A percentile compares a stretch with the other conserved stretches of the same genome.
Conservation (phyloP, 176 grass and related monocot species). For the Poa pratensis region DNA sequence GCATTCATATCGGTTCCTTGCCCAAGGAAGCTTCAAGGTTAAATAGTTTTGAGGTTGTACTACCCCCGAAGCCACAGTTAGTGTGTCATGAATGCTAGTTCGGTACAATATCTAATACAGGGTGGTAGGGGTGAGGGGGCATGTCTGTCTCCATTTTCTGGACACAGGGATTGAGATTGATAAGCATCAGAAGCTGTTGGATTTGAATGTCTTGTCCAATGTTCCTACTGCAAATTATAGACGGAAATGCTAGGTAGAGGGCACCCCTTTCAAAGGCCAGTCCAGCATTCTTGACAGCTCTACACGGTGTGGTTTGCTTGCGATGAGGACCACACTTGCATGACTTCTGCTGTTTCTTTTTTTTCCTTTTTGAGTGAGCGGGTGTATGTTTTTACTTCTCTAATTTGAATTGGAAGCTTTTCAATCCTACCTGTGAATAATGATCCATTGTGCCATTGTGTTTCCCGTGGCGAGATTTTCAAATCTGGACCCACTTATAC, state of each 20-base stretch:
- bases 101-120: constrained; percentile 24
- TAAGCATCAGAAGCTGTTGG: background rate
- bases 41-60: background rate
- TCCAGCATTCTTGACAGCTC: background rate
- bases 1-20: background rate
- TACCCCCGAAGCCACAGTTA: background rate
- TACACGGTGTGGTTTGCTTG: background rate
- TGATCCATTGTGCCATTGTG: background rate
- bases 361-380: background rate
- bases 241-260: background rate
- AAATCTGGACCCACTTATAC: background rate
- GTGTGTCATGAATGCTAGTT: constrained; percentile 27
- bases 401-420: background rate
- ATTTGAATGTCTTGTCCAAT: constrained; percentile 15
- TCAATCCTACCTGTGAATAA: background rate
- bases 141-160: constrained; percentile 20
- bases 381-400: constrained; percentile 1
- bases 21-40: background rate
- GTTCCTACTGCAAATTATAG: background rate
- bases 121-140: background rate
- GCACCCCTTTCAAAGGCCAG: background rate
- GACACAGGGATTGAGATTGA: background rate
- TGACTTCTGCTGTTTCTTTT: background rate
- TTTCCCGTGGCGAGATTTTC: background rate
- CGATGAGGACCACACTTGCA: background rate